These are phyloP conservation scores for Trichoderma sp. DNA, from an alignment of 2,329 filamentous ascomycete genomes.

Conservation along the genomic window DNA sequence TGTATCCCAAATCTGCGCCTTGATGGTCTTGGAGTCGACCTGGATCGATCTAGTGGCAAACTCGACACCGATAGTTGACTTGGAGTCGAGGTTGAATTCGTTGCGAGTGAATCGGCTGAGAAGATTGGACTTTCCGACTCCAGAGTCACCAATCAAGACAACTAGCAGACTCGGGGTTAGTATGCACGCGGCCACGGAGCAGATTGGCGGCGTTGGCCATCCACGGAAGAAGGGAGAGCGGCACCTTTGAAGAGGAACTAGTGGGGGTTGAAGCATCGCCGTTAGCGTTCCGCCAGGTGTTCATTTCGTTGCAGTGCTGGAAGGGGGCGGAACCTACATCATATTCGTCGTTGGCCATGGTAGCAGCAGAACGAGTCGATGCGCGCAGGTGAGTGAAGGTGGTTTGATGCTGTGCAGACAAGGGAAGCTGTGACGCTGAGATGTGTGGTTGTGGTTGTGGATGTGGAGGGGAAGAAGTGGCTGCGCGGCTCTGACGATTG, in stretches of 20 bases:
- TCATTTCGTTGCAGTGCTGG: slow-evolving; percentile 9
- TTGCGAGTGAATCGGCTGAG: slow-evolving; percentile 99
- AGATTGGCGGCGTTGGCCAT: slow-evolving; percentile 5
- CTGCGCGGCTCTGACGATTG: slow-evolving; percentile 23
- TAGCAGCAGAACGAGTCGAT: slow-evolving; percentile 37
- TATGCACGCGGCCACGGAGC: slow-evolving; percentile 26
- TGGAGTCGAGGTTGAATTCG: slow-evolving; percentile 99
- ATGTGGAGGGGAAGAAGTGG: slow-evolving; percentile 27
- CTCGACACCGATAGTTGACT: slow-evolving; percentile 99
- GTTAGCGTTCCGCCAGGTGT: slow-evolving; percentile 33
- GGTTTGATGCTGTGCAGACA: not conserved
- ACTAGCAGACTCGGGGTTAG: slow-evolving; percentile 57
- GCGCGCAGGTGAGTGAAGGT: not conserved
- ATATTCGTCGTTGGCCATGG: slow-evolving; percentile 99
- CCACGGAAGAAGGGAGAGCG: slow-evolving; percentile 32
- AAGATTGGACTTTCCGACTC: slow-evolving; percentile 99
- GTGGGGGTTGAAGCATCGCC: slow-evolving; percentile 31
- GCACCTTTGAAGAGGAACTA: slow-evolving; percentile 99
- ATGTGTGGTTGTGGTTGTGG: slow-evolving; percentile 20
- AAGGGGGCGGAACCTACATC: slow-evolving; percentile 68
- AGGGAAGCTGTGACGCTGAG: slow-evolving; percentile 5
- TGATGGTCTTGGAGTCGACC: slow-evolving; percentile 99
- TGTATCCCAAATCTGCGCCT: slow-evolving; percentile 99
- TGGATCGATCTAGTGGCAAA: slow-evolving; percentile 98
- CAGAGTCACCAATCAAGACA: slow-evolving; percentile 98